Evolutionary conservation across 2,329 filamentous ascomycete genomes (phyloP), one percentile per base, ranked within the genome.

Genomic region (Parastagonospora avenae): DNA sequence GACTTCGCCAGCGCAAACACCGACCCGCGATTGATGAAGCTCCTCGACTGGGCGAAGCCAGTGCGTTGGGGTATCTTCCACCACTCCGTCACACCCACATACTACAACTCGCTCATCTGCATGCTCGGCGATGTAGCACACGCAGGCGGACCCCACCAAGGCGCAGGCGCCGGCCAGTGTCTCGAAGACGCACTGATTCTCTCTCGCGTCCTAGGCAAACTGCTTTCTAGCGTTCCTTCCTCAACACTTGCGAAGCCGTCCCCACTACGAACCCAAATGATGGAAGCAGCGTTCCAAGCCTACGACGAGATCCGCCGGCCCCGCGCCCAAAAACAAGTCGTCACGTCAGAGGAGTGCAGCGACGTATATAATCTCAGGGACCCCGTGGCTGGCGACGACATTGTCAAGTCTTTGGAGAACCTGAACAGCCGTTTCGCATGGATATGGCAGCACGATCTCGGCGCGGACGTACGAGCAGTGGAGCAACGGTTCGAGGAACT

Each of bases 71-170:
- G 56, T 12, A 49, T 68, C 36, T 64, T 62, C 50, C 58, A 68
- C 44, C 65, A 66, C 46, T 48, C 44, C 11, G 42, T 39, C n/a
- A 65, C 64, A 4, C 55, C 65, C 2, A 64, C 55, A 2, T 68
- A 68, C 46, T 63, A 60, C 50, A 46, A 50, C 24, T 47, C 52
- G 5, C 57, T 57, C 6, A 53, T 66, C 9, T 60, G 48, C 8
- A 54, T 70, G 28, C 50, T 69, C 33, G 66, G 67, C 46, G 67
- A 70, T 36, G 57, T 57, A 9, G 67, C 65, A 2, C 67, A 69
- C 42, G 66, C 67, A 8, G 48, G 52, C 24, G 48, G 54, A 2
- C 67, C 67, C 0, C 60, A 65, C 32, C 65, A 67, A 55, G 66
- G 55, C 11, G 63, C 63, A 1, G 67, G 67, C 7, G 67, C 66